These are phyloP conservation scores for Aspergillus sp. DNA, from an alignment of 2,329 filamentous ascomycete species.

Conservation along the genomic window DNA sequence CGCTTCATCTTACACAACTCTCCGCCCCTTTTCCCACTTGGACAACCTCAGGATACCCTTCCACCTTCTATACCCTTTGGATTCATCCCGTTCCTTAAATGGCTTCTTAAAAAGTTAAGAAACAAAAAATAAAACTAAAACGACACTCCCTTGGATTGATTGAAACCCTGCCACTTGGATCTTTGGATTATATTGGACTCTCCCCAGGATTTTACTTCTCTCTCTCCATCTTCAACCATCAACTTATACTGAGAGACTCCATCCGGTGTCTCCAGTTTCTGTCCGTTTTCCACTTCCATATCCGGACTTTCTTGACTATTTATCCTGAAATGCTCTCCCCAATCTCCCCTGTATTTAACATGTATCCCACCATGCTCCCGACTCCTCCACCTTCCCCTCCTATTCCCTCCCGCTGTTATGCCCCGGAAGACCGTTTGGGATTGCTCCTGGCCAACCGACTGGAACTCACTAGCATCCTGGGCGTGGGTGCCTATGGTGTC, in stretches of 20 bases:
- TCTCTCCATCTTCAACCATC: conserved; percentile 7
- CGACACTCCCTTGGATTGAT: no score
- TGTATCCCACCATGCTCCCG: conserved; percentile 42
- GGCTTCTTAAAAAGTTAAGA: neutral
- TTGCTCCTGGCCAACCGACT: conserved; percentile 76
- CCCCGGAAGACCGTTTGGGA: conserved; percentile 82
- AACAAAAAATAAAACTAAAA: no score
- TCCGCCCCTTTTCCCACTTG: conserved; percentile 3
- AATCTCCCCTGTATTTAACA: conserved; percentile 18
- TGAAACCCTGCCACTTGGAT: conserved; percentile 4
- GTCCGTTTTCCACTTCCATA: no score
- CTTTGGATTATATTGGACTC: conserved; percentile 3
- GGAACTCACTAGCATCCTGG: conserved; percentile 78
- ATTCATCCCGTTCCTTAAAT: neutral
- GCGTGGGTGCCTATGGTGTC: conserved; percentile 92
- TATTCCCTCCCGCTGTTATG: conserved; percentile 45
- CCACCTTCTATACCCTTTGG: conserved; percentile 1
- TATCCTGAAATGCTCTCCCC: conserved; percentile 12
- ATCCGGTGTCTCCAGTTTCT: no score
- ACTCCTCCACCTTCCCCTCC: conserved; percentile 44
- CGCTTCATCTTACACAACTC: no score
- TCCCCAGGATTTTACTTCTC: conserved; percentile 8
- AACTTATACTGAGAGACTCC: no score
- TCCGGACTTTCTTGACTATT: conserved; percentile 4
- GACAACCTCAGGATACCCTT: neutral